Evolutionary conservation across 2,329 filamentous ascomycete species (phyloP).

Genomic region (Aspergillus melleus): DNA sequence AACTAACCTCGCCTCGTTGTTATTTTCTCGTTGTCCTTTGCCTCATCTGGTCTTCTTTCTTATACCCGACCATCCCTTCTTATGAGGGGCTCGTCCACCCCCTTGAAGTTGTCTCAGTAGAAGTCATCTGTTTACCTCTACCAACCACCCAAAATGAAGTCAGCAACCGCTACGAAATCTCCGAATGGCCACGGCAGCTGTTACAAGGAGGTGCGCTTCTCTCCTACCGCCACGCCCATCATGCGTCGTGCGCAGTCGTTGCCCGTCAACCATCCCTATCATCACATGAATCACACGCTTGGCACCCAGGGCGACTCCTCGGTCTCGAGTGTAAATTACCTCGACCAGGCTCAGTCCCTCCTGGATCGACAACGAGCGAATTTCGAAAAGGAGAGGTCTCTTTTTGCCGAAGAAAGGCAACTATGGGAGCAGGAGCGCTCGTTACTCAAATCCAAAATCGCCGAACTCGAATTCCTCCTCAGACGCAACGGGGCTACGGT

Average conservation of each 20-base stretch:
- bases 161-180: slow-evolving; percentile 20
- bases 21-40: not conserved
- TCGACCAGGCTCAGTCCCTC: slow-evolving; percentile 43
- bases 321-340: slow-evolving; percentile 36
- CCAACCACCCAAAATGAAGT: slow-evolving; percentile 24
- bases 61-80: slow-evolving; percentile 10
- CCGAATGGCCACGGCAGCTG: slow-evolving; percentile 35
- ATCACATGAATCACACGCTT: slow-evolving; percentile 24
- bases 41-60: not conserved
- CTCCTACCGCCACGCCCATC: slow-evolving; percentile 34
- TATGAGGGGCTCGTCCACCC: slow-evolving; percentile 15
- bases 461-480: slow-evolving; percentile 40
- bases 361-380: slow-evolving; percentile 39
- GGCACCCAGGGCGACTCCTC: slow-evolving; percentile 21
- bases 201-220: slow-evolving; percentile 46
- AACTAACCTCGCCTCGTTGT: not conserved
- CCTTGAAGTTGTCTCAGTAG: slow-evolving; percentile 10
- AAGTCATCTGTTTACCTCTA: not conserved
- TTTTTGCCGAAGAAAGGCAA: slow-evolving; percentile 45
- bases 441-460: slow-evolving; percentile 43
- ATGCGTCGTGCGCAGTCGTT: slow-evolving; percentile 41
- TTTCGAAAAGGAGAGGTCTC: slow-evolving; percentile 42
- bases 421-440: slow-evolving; percentile 47
- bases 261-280: slow-evolving; percentile 35
- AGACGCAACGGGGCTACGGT: slow-evolving; percentile 19